These are phyloP conservation scores for Rusavskia elegans DNA, from an alignment of 495 filamentous ascomycete species.

Conservation along the genomic window DNA sequence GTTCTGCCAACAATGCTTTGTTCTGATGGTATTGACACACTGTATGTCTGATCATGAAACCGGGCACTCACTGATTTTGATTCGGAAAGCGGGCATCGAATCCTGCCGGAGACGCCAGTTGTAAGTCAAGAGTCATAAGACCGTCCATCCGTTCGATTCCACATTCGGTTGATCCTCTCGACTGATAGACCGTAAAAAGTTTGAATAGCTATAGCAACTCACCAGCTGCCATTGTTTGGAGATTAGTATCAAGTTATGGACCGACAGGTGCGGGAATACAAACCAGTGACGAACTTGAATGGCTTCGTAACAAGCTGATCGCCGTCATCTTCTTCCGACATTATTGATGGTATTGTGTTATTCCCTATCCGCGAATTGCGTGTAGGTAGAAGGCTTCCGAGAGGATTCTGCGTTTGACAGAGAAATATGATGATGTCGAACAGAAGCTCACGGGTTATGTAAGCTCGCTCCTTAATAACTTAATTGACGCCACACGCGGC, in stretches of 20 bases:
- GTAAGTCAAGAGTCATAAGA: constrained; percentile 6
- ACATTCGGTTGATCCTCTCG: too few relatives aligned
- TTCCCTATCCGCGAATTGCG: not conserved
- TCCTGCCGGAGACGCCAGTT: constrained; percentile 38
- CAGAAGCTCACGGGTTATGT: too few relatives aligned
- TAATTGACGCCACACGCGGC: too few relatives aligned
- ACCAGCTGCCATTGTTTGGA: constrained; percentile 25
- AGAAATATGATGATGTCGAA: too few relatives aligned
- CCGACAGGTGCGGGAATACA: constrained; percentile 21
- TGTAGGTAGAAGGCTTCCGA: too few relatives aligned
- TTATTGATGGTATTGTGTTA: not conserved
- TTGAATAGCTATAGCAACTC: constrained; percentile 14
- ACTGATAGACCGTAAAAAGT: not conserved
- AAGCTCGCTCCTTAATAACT: too few relatives aligned
- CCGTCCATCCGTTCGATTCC: too few relatives aligned
- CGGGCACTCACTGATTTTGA: constrained; percentile 57
- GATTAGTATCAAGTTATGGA: constrained; percentile 12
- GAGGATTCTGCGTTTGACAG: too few relatives aligned
- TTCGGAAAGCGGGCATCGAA: constrained; percentile 99
- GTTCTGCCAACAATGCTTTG: constrained; percentile 94
- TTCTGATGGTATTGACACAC: constrained; percentile 24
- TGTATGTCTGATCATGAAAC: not conserved
- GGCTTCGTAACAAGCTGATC: constrained; percentile 89
- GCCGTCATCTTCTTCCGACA: constrained; percentile 38
- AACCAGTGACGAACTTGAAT: constrained; percentile 99